A percentile compares a stretch with the other conserved stretches of the same genome.
Conservation (phyloP, 2,329 filamentous ascomycete species). For the Microdochium paspali region DNA sequence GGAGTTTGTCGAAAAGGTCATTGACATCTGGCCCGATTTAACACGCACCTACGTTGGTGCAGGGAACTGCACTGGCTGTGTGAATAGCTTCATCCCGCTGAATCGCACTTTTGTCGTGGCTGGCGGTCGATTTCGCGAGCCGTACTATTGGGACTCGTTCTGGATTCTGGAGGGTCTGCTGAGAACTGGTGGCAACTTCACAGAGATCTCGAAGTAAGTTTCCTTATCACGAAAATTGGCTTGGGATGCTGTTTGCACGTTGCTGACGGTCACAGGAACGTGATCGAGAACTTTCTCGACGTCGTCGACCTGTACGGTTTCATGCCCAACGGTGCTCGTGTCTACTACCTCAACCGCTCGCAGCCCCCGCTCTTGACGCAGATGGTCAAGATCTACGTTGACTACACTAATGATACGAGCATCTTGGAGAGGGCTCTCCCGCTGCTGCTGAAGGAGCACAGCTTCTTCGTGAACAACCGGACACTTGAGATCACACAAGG, state of each 20-base stretch:
- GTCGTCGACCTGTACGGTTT: conserved; percentile 56
- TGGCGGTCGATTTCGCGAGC: conserved; percentile 60
- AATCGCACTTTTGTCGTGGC: conserved; percentile 63
- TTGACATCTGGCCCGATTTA: conserved; percentile 60
- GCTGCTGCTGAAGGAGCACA: conserved; percentile 52
- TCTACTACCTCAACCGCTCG: conserved; percentile 60
- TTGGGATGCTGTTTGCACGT: no score
- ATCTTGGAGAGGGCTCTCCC: conserved; percentile 53
- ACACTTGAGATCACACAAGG: conserved; percentile 40
- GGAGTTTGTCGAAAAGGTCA: conserved; percentile 54
- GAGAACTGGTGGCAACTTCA: conserved; percentile 54
- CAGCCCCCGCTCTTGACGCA: conserved; percentile 57
- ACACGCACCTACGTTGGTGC: conserved; percentile 48
- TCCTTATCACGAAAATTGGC: neutral
- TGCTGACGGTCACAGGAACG: conserved; percentile 45
- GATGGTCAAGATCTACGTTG: conserved; percentile 56
- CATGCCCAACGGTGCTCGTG: conserved; percentile 57
- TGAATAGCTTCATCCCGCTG: conserved; percentile 55
- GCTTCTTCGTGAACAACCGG: conserved; percentile 53
- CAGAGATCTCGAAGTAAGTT: conserved; percentile 41
- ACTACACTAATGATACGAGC: conserved; percentile 53
- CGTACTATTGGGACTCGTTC: conserved; percentile 65
- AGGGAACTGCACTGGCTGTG: conserved; percentile 48
- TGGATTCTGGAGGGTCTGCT: conserved; percentile 60
- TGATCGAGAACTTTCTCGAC: conserved; percentile 62